phyloP scores from a whole-genome alignment of 495 filamentous ascomycete genomes.

The Trichoderma erinaceum region DNA sequence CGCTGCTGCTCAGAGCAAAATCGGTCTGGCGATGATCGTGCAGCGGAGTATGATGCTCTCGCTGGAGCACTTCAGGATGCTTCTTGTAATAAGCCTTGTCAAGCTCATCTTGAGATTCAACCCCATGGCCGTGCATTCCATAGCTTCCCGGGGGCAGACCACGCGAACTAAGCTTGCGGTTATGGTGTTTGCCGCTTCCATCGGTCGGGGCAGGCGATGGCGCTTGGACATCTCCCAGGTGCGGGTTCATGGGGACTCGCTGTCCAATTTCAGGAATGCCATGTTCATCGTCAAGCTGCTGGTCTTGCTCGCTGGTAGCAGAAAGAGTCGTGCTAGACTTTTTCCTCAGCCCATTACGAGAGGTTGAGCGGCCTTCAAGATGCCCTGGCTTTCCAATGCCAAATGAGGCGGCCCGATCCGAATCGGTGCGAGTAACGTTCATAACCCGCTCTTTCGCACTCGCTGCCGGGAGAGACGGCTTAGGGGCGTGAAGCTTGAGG shows the following conservation, averaged over 20 bases:
- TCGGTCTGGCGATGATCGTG: slow-evolving; percentile 64
- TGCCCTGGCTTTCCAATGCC: slow-evolving; percentile 66
- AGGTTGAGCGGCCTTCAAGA: slow-evolving; percentile 25
- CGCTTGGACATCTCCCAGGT: slow-evolving; percentile 95
- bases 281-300: slow-evolving; percentile 58
- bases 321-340: slow-evolving; percentile 54
- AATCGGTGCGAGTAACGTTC: slow-evolving; percentile 83
- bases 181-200: slow-evolving; percentile 55
- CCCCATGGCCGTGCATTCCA: slow-evolving; percentile 78
- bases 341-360: slow-evolving; percentile 49
- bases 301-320: slow-evolving; percentile 35
- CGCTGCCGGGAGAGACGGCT: slow-evolving; percentile 68
- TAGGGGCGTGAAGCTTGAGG: slow-evolving; percentile 85
- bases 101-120: slow-evolving; percentile 61
- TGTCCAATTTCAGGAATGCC: slow-evolving; percentile 88
- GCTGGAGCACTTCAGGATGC: slow-evolving; percentile 72
- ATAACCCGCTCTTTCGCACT: slow-evolving; percentile 76
- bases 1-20: slow-evolving; percentile 84
- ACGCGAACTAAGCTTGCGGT: slow-evolving; percentile 47
- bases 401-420: slow-evolving; percentile 69
- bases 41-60: slow-evolving; percentile 50
- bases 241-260: slow-evolving; percentile 87
- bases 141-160: slow-evolving; percentile 68
- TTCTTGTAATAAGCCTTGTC: slow-evolving; percentile 86
- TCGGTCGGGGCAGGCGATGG: slow-evolving; percentile 73